Evolutionary conservation across 2,329 filamentous ascomycete species (phyloP), one percentile per base, ranked within the genome.

Genomic region (Sclerotinia borealis): DNA sequence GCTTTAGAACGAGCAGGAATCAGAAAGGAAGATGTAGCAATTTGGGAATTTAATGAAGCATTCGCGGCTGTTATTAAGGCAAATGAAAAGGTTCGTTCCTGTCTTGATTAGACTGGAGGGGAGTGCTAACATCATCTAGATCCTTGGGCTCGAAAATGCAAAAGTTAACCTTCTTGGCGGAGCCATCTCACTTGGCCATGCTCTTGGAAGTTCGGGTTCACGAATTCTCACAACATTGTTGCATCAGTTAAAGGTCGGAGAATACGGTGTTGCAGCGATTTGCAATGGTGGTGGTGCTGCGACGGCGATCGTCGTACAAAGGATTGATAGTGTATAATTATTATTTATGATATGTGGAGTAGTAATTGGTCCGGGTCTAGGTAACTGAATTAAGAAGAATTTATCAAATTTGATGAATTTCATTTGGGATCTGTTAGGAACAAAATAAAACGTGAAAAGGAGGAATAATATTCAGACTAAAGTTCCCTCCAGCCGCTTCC

Each of bases 11-110:
- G 93, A 63, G 95, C 95, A 0, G 93, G 93, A 13, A 93, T 99
- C 69, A 91, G 86, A 68, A 92, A 93, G 77, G 89, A 96, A 52
- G 90, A 98, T 76, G 92, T 99, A 51, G 88, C 93, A 6, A 80
- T 97, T 27, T 98, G 95, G 93, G 95, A 98, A 76, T 96, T 99
- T 77, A 99, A 99, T 76, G 95, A 99, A 79, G 95, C 95, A 0
- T 99, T 99, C 75, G 93, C 95, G 34, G 91, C 91, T 5, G 93
- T 97, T 36, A 95, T 97, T 76, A 92, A 95, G 75, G 93, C 93
- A 48, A 97, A 98, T 74, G 89, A 91, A 72, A 93, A 96, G 85
- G 88, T 88, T 72, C 66, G 69, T 65, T n/a, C n/a, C 29, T 61
- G 34, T 55, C 31, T 8, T 43, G 17, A 36, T 56, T 10, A 9